Percentiles rank a stretch among this genome's conserved stretches.
Evolutionary conservation across 257 asterid genomes (phyloP).

Genomic region (Fraxinus anomala): DNA sequence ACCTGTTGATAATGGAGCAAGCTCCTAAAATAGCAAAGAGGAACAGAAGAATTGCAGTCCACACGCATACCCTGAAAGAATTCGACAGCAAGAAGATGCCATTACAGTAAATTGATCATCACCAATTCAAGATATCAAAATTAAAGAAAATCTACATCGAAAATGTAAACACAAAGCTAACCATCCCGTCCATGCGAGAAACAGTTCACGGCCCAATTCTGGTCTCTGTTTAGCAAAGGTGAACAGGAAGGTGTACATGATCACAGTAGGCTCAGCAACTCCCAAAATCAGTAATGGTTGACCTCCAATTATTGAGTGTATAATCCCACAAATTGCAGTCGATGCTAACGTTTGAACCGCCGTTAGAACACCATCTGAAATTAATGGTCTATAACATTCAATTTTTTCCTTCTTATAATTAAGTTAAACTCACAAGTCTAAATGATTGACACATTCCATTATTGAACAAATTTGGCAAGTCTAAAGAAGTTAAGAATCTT

Average conservation of each 20-base stretch:
- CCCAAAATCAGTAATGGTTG: conserved; percentile 89
- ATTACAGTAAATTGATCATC: conserved; percentile 5
- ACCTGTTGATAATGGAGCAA: conserved; percentile 92
- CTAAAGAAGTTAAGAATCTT: not conserved
- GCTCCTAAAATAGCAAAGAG: conserved; percentile 80
- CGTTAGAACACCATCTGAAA: conserved; percentile 83
- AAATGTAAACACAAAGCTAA: conserved; percentile 30
- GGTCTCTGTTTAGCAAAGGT: conserved; percentile 75
- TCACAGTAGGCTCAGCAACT: conserved; percentile 96
- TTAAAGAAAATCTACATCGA: not conserved
- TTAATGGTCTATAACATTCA: not conserved
- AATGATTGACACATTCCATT: not conserved
- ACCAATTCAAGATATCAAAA: not conserved
- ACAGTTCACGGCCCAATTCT: conserved; percentile 71
- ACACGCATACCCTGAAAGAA: conserved; percentile 81
- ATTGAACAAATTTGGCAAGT: conserved; percentile 7
- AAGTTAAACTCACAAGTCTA: not conserved
- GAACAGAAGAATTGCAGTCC: conserved; percentile 86
- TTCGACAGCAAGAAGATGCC: not conserved
- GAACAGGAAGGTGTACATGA: conserved; percentile 97
- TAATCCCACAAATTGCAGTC: conserved; percentile 86
- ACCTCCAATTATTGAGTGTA: conserved; percentile 93
- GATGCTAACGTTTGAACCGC: conserved; percentile 92
- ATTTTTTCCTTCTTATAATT: conserved; percentile 2
- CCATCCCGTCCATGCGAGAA: conserved; percentile 98